These are phyloP conservation scores for Bonia amplexicaulis DNA, from an alignment of 176 grass and related monocot genomes.

Conservation along the genomic window DNA sequence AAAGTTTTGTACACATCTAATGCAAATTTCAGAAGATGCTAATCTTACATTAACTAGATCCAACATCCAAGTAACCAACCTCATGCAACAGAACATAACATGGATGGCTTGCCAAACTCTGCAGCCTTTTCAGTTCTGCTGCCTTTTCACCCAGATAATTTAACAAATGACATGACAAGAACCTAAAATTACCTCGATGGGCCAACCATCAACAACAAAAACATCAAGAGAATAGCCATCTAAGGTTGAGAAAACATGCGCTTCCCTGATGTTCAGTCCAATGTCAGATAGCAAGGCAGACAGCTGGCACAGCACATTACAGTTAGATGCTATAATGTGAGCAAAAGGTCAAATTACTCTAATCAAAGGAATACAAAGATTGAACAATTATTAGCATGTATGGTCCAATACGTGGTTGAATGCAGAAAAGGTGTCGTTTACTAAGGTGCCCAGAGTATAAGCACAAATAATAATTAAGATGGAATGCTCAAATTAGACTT, in stretches of 20 bases:
- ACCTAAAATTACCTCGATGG: slow-evolving; percentile 55
- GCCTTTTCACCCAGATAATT: neutral
- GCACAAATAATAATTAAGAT: slow-evolving; percentile 16
- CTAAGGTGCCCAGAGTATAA: slow-evolving; percentile 17
- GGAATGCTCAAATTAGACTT: slow-evolving; percentile 14
- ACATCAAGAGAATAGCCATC: slow-evolving; percentile 96
- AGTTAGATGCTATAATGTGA: slow-evolving; percentile 31
- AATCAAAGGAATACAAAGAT: neutral
- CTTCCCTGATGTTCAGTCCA: slow-evolving; percentile 96
- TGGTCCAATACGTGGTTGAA: slow-evolving; percentile 13
- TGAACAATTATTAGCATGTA: slow-evolving; percentile 3
- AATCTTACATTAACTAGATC: neutral
- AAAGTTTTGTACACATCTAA: neutral
- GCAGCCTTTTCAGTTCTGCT: neutral
- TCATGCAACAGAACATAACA: neutral
- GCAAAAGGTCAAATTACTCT: slow-evolving; percentile 20
- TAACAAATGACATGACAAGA: slow-evolving; percentile 20
- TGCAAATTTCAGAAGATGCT: neutral
- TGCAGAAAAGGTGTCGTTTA: slow-evolving; percentile 2
- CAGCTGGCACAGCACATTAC: slow-evolving; percentile 53
- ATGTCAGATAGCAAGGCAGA: slow-evolving; percentile 94
- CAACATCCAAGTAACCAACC: neutral
- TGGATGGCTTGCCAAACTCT: neutral
- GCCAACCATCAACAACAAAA: slow-evolving; percentile 99
- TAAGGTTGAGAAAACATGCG: slow-evolving; percentile 87